Percentiles rank a stretch among this genome's conserved stretches.
Conservation (phyloP, 768 basidiomycete species). For the Lepiota brunneoincarnata region DNA sequence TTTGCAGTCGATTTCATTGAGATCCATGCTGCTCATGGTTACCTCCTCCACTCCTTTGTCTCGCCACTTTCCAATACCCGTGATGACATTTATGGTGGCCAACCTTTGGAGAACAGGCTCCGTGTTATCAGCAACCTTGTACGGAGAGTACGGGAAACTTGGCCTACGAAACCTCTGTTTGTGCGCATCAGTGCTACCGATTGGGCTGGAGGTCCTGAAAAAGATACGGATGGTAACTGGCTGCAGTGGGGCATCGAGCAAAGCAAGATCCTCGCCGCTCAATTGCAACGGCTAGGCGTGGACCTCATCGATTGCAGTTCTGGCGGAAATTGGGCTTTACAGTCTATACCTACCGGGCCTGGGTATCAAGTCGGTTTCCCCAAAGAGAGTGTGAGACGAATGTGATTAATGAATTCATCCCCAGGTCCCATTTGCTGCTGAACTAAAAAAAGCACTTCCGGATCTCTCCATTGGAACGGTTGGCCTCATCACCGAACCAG, state of each 20-base stretch:
- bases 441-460: constrained; percentile 59
- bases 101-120: constrained; percentile 66
- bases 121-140: constrained; percentile 63
- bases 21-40: constrained; percentile 70
- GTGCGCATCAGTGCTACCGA: constrained; percentile 67
- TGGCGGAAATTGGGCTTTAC: constrained; percentile 62
- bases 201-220: constrained; percentile 59
- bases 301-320: constrained; percentile 75
- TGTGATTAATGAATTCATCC: neutral
- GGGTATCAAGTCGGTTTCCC: constrained; percentile 57
- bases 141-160: constrained; percentile 48
- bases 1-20: constrained; percentile 65
- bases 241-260: constrained; percentile 79
- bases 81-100: constrained; percentile 70
- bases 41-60: constrained; percentile 64
- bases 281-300: constrained; percentile 59
- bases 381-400: neutral
- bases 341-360: constrained; percentile 53
- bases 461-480: constrained; percentile 60
- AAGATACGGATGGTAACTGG: constrained; percentile 54
- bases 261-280: constrained; percentile 53
- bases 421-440: constrained; percentile 68
- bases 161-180: constrained; percentile 69
- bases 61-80: constrained; percentile 76
- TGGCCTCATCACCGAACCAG: constrained; percentile 66